A percentile compares a stretch with the other conserved stretches of the same genome.
Evolutionary conservation across 228 moss, liverwort and hornwort genomes (phyloP).

Genomic region (Sphagnum fallax): DNA sequence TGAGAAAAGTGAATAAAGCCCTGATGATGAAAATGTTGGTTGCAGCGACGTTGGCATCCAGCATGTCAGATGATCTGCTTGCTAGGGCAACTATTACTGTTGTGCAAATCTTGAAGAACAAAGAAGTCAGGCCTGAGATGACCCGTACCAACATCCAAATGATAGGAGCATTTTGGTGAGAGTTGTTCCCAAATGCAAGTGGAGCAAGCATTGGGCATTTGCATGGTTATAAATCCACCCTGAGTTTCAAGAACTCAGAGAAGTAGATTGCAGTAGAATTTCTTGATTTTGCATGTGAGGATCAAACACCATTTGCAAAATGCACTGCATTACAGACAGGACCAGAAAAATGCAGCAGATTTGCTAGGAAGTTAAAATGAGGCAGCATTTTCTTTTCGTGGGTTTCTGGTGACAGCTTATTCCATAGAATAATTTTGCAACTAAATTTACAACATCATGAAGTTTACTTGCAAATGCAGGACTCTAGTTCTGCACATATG

Average conservation of each 20-base stretch:
- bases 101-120: slow-evolving; percentile 92
- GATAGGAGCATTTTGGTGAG: slow-evolving; percentile 99
- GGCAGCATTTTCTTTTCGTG: no score
- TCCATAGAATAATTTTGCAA: no score
- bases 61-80: slow-evolving; percentile 98
- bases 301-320: neutral
- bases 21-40: neutral
- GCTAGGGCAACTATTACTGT: slow-evolving; percentile 89
- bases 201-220: neutral
- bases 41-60: slow-evolving; percentile 94
- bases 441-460: no score
- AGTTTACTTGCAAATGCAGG: no score
- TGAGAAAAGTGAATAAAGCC: no score
- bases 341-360: no score
- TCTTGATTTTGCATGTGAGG: neutral
- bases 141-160: slow-evolving; percentile 99
- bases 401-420: no score
- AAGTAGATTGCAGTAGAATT: neutral
- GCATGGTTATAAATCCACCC: no score
- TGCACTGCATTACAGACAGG: no score
- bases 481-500: no score
- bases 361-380: no score
- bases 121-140: slow-evolving; percentile 95
- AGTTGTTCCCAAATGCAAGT: neutral
- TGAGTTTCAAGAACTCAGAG: neutral